phyloP scores from a whole-genome alignment of 192 early-diverging fungal genomes.

The Coemansia sp. region DNA sequence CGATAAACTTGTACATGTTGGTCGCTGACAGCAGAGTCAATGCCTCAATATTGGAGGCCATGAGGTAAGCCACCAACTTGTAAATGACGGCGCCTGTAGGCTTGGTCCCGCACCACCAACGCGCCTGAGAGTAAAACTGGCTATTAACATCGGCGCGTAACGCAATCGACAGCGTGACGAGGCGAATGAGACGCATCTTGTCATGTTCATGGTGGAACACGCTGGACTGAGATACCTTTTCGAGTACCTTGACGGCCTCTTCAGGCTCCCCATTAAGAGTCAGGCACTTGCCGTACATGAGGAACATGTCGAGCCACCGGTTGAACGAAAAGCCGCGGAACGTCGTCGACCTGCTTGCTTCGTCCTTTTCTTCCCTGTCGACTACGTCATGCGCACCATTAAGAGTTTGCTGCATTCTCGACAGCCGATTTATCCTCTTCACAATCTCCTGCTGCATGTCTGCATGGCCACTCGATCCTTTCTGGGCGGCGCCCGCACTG shows the following conservation, averaged over 20 bases:
- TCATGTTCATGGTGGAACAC: slow-evolving; percentile 21
- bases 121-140: slow-evolving; percentile 35
- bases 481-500: slow-evolving; percentile 13
- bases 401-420: slow-evolving; percentile 14
- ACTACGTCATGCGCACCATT: background rate
- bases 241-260: slow-evolving; percentile 38
- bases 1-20: slow-evolving; percentile 49
- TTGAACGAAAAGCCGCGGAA: slow-evolving; percentile 50
- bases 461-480: slow-evolving; percentile 15
- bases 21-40: slow-evolving; percentile 27
- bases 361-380: slow-evolving; percentile 5
- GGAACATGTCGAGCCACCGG: slow-evolving; percentile 52
- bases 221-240: slow-evolving; percentile 39
- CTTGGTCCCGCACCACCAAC: slow-evolving; percentile 46
- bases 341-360: slow-evolving; percentile 25
- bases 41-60: slow-evolving; percentile 25
- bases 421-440: slow-evolving; percentile 36
- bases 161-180: slow-evolving; percentile 34
- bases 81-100: slow-evolving; percentile 29
- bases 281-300: slow-evolving; percentile 47
- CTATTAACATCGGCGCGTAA: slow-evolving; percentile 7
- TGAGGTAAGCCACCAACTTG: slow-evolving; percentile 33
- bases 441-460: slow-evolving; percentile 40
- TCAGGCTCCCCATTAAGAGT: slow-evolving; percentile 12
- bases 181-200: slow-evolving; percentile 18